Percentiles rank a stretch among this genome's conserved stretches.
These are phyloP conservation scores for Saccharata proteae DNA, from an alignment of 2,329 filamentous ascomycete species.

Conservation along the genomic window DNA sequence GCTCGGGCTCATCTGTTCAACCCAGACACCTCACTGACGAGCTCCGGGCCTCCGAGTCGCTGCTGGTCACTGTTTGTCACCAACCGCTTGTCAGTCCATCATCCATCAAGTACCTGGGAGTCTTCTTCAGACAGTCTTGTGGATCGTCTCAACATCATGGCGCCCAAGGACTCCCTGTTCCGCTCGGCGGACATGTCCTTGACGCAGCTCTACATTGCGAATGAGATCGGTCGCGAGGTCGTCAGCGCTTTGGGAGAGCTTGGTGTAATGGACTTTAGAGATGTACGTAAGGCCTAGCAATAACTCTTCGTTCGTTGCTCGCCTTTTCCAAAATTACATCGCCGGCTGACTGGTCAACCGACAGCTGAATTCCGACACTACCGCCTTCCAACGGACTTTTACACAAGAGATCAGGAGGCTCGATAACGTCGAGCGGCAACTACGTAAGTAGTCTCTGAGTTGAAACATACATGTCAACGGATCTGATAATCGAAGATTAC, in stretches of 20 bases:
- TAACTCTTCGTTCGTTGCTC: neutral
- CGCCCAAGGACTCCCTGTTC: conserved; percentile 81
- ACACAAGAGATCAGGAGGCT: conserved; percentile 95
- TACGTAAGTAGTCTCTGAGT: conserved; percentile 51
- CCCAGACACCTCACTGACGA: too few species aligned
- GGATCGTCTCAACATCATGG: conserved; percentile 51
- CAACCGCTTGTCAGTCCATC: too few species aligned
- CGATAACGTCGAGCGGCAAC: conserved; percentile 95
- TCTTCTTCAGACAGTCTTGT: too few species aligned
- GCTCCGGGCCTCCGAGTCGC: too few species aligned
- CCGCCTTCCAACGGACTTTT: conserved; percentile 92
- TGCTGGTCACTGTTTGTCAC: too few species aligned
- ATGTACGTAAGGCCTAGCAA: conserved; percentile 57
- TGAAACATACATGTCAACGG: too few species aligned
- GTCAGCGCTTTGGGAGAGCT: conserved; percentile 94
- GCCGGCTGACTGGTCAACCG: neutral
- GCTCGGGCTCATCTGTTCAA: too few species aligned
- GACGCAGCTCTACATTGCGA: conserved; percentile 98
- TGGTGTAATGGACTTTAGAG: conserved; percentile 90
- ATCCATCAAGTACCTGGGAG: too few species aligned
- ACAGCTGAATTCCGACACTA: conserved; percentile 84
- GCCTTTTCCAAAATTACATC: too few species aligned
- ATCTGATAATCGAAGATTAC: conserved; percentile 46
- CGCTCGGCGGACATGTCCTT: conserved; percentile 99
- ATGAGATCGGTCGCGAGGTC: conserved; percentile 96